Evolutionary conservation across 371 early-diverging fungal genomes (phyloP).

Genomic region (Syncephalastrum racemosum): DNA sequence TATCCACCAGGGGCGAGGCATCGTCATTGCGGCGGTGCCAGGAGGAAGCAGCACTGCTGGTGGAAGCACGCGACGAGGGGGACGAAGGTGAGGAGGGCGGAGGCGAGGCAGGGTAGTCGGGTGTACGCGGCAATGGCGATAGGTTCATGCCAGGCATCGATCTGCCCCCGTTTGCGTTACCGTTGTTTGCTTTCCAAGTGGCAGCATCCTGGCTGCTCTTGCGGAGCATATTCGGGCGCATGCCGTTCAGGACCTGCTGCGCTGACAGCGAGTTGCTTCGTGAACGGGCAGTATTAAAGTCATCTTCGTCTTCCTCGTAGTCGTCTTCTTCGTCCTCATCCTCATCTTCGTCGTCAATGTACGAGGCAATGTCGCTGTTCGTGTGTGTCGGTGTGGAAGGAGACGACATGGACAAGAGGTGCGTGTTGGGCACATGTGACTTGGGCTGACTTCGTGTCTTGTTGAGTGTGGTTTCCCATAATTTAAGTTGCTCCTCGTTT

Average conservation of each 20-base stretch:
- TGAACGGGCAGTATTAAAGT: conserved; percentile 18
- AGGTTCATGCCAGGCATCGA: conserved; percentile 6
- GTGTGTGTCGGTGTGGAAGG: conserved; percentile 7
- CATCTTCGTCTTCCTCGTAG: conserved; percentile 31
- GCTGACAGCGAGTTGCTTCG: conserved; percentile 36
- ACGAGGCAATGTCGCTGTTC: conserved; percentile 24
- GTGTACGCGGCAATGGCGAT: conserved; percentile 21
- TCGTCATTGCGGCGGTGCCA: conserved; percentile 15
- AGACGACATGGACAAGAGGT: conserved; percentile 39
- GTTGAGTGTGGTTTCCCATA: conserved; percentile 82
- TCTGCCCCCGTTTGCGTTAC: conserved; percentile 1
- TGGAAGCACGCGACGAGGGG: conserved; percentile 43
- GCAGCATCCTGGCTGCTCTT: conserved; percentile 28
- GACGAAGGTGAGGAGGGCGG: conserved; percentile 64
- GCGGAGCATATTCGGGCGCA: conserved; percentile 28
- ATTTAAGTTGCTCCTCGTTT: conserved; percentile 86
- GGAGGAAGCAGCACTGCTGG: background rate
- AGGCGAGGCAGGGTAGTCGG: conserved; percentile 51
- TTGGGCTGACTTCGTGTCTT: conserved; percentile 22
- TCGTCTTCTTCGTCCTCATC: conserved; percentile 44
- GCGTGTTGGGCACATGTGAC: conserved; percentile 42
- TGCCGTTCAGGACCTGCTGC: conserved; percentile 19
- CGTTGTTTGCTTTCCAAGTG: conserved; percentile 5
- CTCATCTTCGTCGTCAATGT: conserved; percentile 33
- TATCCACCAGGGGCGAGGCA: conserved; percentile 48